Evolutionary conservation across 208 protist species (phyloP), one percentile per base, ranked within the genome.

Genomic region (Leishmania arabica): DNA sequence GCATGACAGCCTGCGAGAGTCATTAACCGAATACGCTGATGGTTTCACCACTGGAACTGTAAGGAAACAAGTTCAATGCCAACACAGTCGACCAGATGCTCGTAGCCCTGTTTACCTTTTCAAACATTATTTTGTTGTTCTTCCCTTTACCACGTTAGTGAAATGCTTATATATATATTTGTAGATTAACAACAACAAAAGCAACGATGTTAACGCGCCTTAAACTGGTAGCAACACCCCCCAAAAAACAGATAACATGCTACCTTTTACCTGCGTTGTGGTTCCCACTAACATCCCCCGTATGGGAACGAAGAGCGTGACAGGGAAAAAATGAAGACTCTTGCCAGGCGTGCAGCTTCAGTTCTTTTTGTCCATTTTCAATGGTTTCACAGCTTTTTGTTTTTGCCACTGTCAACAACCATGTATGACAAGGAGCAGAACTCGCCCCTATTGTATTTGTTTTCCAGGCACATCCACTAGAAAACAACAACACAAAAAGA

Each of bases 181-280:
- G 42, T n/a, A 9, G 40, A 70, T 70, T 81, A 58, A n/a, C n/a
- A 34, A 83, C 64, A 31, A 74, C 40, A 78, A 77, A 77, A 13
- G 42, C 73, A 47, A 82, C 45, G 17, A 54, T 76, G 34, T 56
- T 82, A 40, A 31, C 24, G 45, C 37, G n/a, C 51, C 69, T 73
- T 73, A 73, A 73, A 51, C 42, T 73, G 7, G 24, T 73, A 54
- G 21, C 45, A 34, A 17, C 68, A 51, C 24, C n/a, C n/a, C n/a
- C n/a, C 68, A 58, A 37, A 54, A 76, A 37, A 58, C 51, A 76
- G 72, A 62, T 56, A 17, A 13, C 13, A 54, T 76, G 51, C 72
- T 40, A 13, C 72, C 5, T 31, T 31, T 76, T 64, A 37, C 19
- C 72, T 37, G 47, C n/a, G 34, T 13, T 42, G 31, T 45, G 51